phyloP scores from a whole-genome alignment of 352 stramenopile species.

The Pythium scleroteichum region DNA sequence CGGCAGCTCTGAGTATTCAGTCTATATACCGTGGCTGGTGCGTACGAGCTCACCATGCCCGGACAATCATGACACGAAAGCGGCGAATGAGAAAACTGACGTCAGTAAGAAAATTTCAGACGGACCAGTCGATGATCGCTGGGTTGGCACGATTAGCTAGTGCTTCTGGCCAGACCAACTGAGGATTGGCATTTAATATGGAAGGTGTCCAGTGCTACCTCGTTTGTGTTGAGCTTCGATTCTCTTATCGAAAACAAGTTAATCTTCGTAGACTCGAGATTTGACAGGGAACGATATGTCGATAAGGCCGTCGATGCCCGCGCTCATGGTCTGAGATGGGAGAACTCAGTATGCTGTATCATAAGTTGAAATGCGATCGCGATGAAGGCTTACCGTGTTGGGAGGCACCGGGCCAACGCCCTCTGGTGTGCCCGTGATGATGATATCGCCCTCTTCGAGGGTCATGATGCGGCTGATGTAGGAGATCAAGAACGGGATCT shows the following conservation, averaged over 20 bases:
- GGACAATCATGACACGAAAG: slow-evolving; percentile 31
- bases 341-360: no score
- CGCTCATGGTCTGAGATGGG: slow-evolving; percentile 51
- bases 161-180: not conserved
- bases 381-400: slow-evolving; percentile 47
- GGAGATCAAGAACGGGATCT: slow-evolving; percentile 71
- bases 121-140: slow-evolving; percentile 23
- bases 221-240: no score
- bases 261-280: slow-evolving; percentile 56
- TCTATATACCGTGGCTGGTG: slow-evolving; percentile 67
- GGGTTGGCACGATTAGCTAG: slow-evolving; percentile 35
- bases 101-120: slow-evolving; percentile 32
- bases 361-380: not conserved
- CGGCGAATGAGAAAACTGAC: slow-evolving; percentile 34
- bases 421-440: slow-evolving; percentile 84
- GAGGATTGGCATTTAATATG: no score
- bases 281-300: slow-evolving; percentile 70
- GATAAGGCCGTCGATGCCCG: slow-evolving; percentile 68
- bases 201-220: no score
- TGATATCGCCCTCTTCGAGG: slow-evolving; percentile 80
- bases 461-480: slow-evolving; percentile 86
- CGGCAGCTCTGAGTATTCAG: slow-evolving; percentile 71
- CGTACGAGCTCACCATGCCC: slow-evolving; percentile 39
- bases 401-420: slow-evolving; percentile 65
- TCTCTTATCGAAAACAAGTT: no score